These are phyloP conservation scores for Salix suchowensis DNA, from an alignment of 345 rosid genomes.

Conservation along the genomic window DNA sequence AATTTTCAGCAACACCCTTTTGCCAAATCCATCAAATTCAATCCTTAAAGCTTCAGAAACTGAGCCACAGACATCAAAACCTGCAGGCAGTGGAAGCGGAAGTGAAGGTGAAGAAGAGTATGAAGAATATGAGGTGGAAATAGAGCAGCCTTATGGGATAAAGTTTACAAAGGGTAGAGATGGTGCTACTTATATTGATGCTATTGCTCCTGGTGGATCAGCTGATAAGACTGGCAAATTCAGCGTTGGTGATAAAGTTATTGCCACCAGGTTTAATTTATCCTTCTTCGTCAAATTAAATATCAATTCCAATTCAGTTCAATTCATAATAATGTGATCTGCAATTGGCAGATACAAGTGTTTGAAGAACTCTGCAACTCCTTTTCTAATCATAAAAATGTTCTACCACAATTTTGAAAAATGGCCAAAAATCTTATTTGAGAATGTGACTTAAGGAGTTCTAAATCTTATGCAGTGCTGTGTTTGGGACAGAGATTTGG, in stretches of 20 bases:
- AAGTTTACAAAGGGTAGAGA: slow-evolving; percentile 85
- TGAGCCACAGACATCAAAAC: slow-evolving; percentile 41
- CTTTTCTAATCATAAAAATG: neutral
- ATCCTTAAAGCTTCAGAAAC: slow-evolving; percentile 58
- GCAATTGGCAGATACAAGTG: neutral
- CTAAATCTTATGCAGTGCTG: slow-evolving; percentile 76
- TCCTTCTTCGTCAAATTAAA: neutral
- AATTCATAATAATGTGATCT: neutral
- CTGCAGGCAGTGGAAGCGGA: slow-evolving; percentile 30
- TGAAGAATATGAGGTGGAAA: slow-evolving; percentile 81
- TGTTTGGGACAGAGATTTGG: slow-evolving; percentile 97
- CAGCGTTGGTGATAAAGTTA: slow-evolving; percentile 79
- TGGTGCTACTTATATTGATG: slow-evolving; percentile 90
- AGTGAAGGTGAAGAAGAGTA: slow-evolving; percentile 37
- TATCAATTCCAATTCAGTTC: neutral
- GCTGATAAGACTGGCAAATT: slow-evolving; percentile 80
- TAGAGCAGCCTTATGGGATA: slow-evolving; percentile 76
- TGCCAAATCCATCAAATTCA: slow-evolving; percentile 31
- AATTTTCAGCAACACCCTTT: slow-evolving; percentile 35
- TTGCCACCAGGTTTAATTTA: slow-evolving; percentile 78
- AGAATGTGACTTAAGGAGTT: slow-evolving; percentile 5
- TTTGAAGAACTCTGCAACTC: neutral
- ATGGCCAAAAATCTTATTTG: neutral
- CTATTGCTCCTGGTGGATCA: slow-evolving; percentile 68
- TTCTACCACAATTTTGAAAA: neutral